Base-by-base conservation (phyloP, 805 yeast genomes). In the Metschnikowia arizonensis region DNA sequence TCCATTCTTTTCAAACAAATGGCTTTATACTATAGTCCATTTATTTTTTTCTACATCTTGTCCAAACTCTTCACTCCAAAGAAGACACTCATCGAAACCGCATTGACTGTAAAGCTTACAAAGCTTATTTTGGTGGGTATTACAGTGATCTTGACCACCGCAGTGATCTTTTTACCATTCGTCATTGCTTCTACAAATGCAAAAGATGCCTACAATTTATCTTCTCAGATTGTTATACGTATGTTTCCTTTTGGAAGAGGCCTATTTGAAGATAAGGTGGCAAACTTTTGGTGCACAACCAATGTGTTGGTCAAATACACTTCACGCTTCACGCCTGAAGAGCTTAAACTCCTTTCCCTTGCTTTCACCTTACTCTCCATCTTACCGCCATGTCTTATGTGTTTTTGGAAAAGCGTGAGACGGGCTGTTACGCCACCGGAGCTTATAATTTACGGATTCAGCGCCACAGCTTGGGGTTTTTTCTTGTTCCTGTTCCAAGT, bases 241-340 rank as follows among this genome's bases (percentile, higher is more conserved):
- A 83, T 91, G 25, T 93, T 93, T 63, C 99, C 99, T 1, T 91
- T 93, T 54, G 78, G 82, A 36, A 77, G 98, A 60, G 99, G 99
- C 0, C 74, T 93, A 6, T 93, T 95, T 74, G 99, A 93, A 63
- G 98, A 93, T 61, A 93, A 93, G 62, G 98, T 93, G 12, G 96
- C 96, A 32, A 93, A 90, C 60, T 85, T 93, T 58, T 93, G 99
- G 99, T 90, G 98, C 64, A 83, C 96, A n/a, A 71, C 89, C 1
- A 93, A 93, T 62, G 71, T 85, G 1, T 50, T 88, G 9, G 62
- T 90, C 60, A 91, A 91, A 61, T 83, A 88, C 58, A 81, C 78
- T 52, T 56, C 65, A 4, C 40, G 73, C 0, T 83, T 85, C 57
- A 61, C 79, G 2, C 71, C 73, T 14, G 65, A 69, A 11, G 78